Evolutionary conservation across 495 filamentous ascomycete species (phyloP).

Genomic region (Penicillium turbatum): DNA sequence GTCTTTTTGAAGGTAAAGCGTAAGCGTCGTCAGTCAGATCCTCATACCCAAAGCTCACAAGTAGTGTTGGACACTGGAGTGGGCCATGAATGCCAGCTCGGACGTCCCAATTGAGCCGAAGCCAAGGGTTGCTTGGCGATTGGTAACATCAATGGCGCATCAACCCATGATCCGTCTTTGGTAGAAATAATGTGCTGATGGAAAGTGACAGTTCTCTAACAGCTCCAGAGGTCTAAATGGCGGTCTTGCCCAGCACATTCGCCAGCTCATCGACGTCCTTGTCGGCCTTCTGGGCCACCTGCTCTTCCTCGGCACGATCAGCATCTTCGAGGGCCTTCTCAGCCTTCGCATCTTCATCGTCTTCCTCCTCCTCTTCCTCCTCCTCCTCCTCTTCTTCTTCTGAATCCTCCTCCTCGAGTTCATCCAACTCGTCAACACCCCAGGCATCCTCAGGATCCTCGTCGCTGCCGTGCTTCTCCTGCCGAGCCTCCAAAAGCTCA

Average conservation of each 20-base stretch:
- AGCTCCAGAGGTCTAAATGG: constrained; percentile 19
- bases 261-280: constrained; percentile 77
- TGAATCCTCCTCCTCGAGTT: constrained; percentile 68
- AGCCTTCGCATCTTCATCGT: constrained; percentile 55
- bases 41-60: constrained; percentile 6
- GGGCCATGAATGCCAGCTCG: background rate
- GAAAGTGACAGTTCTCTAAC: constrained; percentile 3
- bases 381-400: constrained; percentile 69
- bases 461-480: constrained; percentile 53
- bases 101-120: background rate
- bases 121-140: background rate
- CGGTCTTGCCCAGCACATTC: constrained; percentile 65
- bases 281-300: constrained; percentile 68
- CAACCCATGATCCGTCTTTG: constrained; percentile 1
- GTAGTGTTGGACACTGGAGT: background rate
- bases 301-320: constrained; percentile 68
- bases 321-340: constrained; percentile 61
- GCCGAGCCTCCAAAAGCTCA: constrained; percentile 48
- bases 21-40: constrained; percentile 21
- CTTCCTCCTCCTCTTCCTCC: constrained; percentile 64
- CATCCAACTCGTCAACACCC: constrained; percentile 81
- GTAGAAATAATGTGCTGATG: background rate
- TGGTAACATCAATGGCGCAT: background rate
- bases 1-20: constrained; percentile 14
- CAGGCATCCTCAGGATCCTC: constrained; percentile 58